phyloP scores from a whole-genome alignment of 768 basidiomycete species.

The Psilocybe cubensis region DNA sequence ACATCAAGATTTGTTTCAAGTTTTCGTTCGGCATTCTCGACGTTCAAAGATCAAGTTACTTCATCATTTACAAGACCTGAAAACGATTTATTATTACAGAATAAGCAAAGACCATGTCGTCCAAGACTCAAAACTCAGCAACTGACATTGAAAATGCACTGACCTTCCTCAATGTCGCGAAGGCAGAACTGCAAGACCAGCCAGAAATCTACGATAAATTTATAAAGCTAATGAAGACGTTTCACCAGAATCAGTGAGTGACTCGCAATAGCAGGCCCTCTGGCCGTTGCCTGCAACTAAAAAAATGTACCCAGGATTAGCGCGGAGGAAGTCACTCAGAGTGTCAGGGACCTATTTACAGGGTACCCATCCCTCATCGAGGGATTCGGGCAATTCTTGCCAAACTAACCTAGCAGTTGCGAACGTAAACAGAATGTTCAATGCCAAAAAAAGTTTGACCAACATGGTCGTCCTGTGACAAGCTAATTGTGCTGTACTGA shows the following conservation, averaged over 20 bases:
- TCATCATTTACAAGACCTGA: too few relatives aligned
- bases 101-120: too few relatives aligned
- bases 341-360: not conserved
- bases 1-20: too few relatives aligned
- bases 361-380: not conserved
- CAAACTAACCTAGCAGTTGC: not conserved
- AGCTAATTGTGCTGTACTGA: too few relatives aligned
- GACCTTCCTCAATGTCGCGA: not conserved
- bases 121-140: too few relatives aligned
- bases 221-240: not conserved
- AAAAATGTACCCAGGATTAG: not conserved
- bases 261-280: not conserved
- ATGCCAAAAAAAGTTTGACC: not conserved
- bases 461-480: not conserved
- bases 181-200: not conserved
- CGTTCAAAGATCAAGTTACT: too few relatives aligned
- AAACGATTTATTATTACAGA: too few relatives aligned
- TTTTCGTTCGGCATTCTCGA: too few relatives aligned
- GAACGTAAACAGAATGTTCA: not conserved
- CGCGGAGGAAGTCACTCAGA: not conserved
- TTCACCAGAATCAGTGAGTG: not conserved
- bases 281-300: not conserved
- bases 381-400: not conserved
- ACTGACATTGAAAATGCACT: not conserved
- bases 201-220: not conserved